Evolutionary conservation across 345 rosid genomes (phyloP), one percentile per base, ranked within the genome.

Genomic region (Boechera stricta): DNA sequence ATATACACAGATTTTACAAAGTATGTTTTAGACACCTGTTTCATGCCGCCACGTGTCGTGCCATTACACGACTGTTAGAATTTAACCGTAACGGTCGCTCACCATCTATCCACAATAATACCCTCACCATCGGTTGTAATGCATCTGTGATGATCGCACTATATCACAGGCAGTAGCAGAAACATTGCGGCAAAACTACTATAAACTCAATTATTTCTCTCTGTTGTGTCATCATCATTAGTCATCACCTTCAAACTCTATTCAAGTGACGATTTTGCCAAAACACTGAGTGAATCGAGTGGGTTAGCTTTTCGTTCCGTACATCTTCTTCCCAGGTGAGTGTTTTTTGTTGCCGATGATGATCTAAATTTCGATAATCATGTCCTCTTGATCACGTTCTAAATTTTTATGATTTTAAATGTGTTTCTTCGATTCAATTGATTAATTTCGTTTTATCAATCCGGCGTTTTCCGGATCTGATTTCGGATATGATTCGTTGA

Each of bases 101-200:
- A 55, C 8, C 18, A 45, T 65, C 65, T 9, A 12, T 35, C 21
- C 36, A n/a, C 12, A 65, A 55, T 3, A 24, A 29, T 11, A 6
- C 67, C 5, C 21, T 3, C 32, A 57, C 73, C 1, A n/a, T 33
- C 64, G 57, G 70, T 69, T 53, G 64, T n/a, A 42, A 71, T 4
- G 21, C 67, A 62, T 77, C 67, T 56, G 80, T 71, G 76, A 64
- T 18, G 26, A n/a, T 16, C 10, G 0, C 0, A 29, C 38, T 64
- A 36, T 28, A 56, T 64, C 67, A 77, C 80, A 56, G 72, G 35
- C 80, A 55, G 80, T 64, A 44, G 11, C 53, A 5, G 28, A 70
- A 49, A 69, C 71, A 24, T 26, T 64, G 59, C 64, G 56, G 69
- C 48, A 61, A 21, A 38, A 2, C 15, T n/a, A 8, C 10, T 5